A percentile compares a stretch with the other conserved stretches of the same genome.
Evolutionary conservation across 1,284 basidiomycete species (phyloP).

Genomic region (Cryptococcus sp.): DNA sequence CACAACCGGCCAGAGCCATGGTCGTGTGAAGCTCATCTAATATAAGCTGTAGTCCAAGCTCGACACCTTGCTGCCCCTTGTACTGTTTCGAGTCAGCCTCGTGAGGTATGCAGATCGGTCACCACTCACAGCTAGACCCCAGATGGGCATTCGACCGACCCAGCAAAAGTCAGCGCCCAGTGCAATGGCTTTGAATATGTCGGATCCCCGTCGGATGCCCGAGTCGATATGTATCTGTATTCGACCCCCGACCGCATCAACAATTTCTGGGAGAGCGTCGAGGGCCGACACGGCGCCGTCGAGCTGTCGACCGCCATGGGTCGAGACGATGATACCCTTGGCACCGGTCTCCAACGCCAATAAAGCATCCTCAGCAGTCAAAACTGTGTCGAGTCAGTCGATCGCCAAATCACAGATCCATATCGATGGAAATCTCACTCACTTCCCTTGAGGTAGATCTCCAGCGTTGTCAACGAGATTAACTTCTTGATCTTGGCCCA

Average conservation of each 20-base stretch:
- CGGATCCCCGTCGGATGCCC: conserved; percentile 38
- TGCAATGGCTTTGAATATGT: conserved; percentile 43
- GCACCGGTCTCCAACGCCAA: conserved; percentile 64
- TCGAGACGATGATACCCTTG: conserved; percentile 76
- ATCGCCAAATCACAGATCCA: neutral
- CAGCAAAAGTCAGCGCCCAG: conserved; percentile 39
- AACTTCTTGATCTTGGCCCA: conserved; percentile 14
- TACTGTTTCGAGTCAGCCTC: conserved; percentile 7
- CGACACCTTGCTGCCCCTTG: conserved; percentile 23
- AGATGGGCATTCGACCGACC: conserved; percentile 30
- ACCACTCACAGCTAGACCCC: conserved; percentile 26
- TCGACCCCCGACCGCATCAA: conserved; percentile 57
- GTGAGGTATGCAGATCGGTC: neutral
- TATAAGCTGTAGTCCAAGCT: conserved; percentile 20
- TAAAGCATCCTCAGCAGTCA: conserved; percentile 65
- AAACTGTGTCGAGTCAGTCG: neutral
- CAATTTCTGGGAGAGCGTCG: conserved; percentile 62
- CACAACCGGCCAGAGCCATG: conserved; percentile 27
- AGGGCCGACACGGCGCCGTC: conserved; percentile 75
- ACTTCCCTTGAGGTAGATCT: conserved; percentile 8
- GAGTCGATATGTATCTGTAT: conserved; percentile 42
- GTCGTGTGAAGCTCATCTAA: conserved; percentile 26
- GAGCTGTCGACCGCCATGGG: conserved; percentile 79
- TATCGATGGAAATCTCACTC: neutral
- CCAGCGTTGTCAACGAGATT: neutral